A percentile compares a stretch with the other conserved stretches of the same genome.
These are phyloP conservation scores for Stropharia rugosoannulata DNA, from an alignment of 768 basidiomycete genomes.

Conservation along the genomic window DNA sequence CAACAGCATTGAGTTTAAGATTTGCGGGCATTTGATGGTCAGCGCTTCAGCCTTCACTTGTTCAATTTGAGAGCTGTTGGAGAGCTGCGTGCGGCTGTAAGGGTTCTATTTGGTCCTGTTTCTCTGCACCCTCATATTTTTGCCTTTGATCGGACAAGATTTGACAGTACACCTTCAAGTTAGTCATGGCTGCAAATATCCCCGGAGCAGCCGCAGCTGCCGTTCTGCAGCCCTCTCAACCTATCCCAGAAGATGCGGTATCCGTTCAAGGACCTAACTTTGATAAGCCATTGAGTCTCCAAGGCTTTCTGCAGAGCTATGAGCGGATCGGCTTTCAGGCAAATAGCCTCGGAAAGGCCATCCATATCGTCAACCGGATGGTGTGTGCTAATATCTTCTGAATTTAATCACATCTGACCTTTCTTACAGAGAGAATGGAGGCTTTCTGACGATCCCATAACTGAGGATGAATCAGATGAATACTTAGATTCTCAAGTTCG, in stretches of 20 bases:
- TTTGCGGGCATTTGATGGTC: constrained; percentile 56
- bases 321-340: constrained; percentile 96
- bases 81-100: neutral
- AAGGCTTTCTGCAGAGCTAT: constrained; percentile 74
- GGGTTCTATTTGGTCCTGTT: constrained; percentile 12
- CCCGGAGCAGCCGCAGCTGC: constrained; percentile 69
- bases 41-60: no score
- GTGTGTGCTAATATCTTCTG: constrained; percentile 36
- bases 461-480: constrained; percentile 70
- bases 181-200: constrained; percentile 23
- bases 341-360: constrained; percentile 86
- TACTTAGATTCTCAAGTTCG: constrained; percentile 58
- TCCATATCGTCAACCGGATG: constrained; percentile 93
- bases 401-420: neutral
- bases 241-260: constrained; percentile 61
- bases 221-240: constrained; percentile 75
- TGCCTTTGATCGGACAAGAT: neutral
- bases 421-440: constrained; percentile 76
- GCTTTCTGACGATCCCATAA: constrained; percentile 79
- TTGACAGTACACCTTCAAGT: neutral
- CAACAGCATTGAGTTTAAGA: constrained; percentile 76
- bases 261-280: constrained; percentile 89
- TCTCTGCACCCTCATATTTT: constrained; percentile 6
- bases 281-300: constrained; percentile 62
- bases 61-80: neutral